These are phyloP conservation scores for Mycena pura DNA, from an alignment of 768 basidiomycete species.

Conservation along the genomic window DNA sequence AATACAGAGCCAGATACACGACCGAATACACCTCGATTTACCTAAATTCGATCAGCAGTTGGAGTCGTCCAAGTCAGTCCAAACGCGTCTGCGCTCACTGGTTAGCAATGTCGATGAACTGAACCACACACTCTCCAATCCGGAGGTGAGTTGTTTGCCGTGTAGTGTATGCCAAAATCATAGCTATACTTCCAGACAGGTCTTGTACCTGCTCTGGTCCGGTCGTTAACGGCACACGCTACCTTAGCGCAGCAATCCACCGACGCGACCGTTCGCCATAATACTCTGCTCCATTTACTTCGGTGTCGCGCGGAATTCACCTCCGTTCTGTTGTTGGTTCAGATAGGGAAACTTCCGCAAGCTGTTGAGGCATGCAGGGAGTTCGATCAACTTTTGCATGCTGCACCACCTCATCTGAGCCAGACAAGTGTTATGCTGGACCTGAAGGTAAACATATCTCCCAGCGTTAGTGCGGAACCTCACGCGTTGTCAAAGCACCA, in stretches of 20 bases:
- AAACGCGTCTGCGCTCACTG: conserved; percentile 61
- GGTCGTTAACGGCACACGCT: conserved; percentile 63
- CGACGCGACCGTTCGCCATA: conserved; percentile 57
- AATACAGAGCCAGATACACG: conserved; percentile 67
- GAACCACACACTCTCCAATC: conserved; percentile 55
- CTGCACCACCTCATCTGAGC: conserved; percentile 57
- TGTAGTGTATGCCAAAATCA: not conserved
- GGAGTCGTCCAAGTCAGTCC: conserved; percentile 66
- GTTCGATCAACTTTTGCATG: conserved; percentile 52
- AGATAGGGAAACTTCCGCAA: conserved; percentile 67
- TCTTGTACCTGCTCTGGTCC: conserved; percentile 65
- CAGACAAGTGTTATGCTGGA: conserved; percentile 60
- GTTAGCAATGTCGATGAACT: conserved; percentile 60
- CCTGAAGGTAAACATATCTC: conserved; percentile 56
- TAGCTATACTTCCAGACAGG: conserved; percentile 61
- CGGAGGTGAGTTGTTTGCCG: conserved; percentile 56
- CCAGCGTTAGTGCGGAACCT: conserved; percentile 1
- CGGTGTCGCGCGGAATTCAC: conserved; percentile 56
- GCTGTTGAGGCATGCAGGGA: conserved; percentile 55
- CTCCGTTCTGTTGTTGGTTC: conserved; percentile 51
- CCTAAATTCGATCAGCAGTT: conserved; percentile 71
- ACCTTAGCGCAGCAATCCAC: conserved; percentile 66
- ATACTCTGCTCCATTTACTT: conserved; percentile 61
- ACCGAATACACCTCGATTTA: conserved; percentile 70
- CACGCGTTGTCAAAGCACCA: conserved; percentile 50